Evolutionary conservation across 805 yeast species (phyloP).

Genomic region (Candida xyloterini): DNA sequence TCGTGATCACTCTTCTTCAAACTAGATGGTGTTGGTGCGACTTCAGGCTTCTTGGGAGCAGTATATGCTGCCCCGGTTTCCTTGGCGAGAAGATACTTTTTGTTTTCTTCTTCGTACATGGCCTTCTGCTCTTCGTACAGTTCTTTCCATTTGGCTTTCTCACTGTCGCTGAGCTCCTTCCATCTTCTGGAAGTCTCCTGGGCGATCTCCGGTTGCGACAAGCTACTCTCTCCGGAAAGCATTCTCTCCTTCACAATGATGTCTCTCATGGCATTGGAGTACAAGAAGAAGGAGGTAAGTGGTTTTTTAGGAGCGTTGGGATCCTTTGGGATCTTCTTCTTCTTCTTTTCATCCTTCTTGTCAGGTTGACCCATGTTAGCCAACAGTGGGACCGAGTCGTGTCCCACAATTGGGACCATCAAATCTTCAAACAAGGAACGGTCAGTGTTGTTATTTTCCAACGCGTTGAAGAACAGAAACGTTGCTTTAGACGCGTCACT

Average conservation of each 20-base stretch:
- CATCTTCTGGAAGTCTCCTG: conserved; percentile 76
- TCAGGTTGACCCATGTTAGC: conserved; percentile 31
- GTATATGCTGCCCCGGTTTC: conserved; percentile 28
- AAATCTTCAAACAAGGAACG: conserved; percentile 22
- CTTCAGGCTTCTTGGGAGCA: conserved; percentile 28
- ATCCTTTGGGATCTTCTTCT: conserved; percentile 55
- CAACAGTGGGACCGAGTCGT: conserved; percentile 18
- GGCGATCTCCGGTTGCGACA: conserved; percentile 74
- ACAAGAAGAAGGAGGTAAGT: conserved; percentile 78
- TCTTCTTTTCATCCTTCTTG: conserved; percentile 45
- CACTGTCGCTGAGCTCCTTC: conserved; percentile 67
- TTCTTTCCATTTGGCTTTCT: conserved; percentile 70
- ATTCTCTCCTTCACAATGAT: conserved; percentile 66
- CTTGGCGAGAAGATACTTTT: conserved; percentile 30
- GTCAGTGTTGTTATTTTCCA: conserved; percentile 43
- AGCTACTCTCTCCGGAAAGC: conserved; percentile 54
- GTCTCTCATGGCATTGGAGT: conserved; percentile 71
- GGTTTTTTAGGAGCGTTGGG: conserved; percentile 97
- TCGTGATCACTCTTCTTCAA: conserved; percentile 32
- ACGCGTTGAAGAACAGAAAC: conserved; percentile 65
- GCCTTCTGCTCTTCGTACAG: conserved; percentile 47
- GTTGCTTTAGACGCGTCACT: conserved; percentile 79
- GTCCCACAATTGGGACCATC: conserved; percentile 33
- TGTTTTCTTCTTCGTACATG: conserved; percentile 31
- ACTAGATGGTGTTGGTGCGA: conserved; percentile 21